Conservation (phyloP, 768 basidiomycete genomes). For the Mycena vitilis region DNA sequence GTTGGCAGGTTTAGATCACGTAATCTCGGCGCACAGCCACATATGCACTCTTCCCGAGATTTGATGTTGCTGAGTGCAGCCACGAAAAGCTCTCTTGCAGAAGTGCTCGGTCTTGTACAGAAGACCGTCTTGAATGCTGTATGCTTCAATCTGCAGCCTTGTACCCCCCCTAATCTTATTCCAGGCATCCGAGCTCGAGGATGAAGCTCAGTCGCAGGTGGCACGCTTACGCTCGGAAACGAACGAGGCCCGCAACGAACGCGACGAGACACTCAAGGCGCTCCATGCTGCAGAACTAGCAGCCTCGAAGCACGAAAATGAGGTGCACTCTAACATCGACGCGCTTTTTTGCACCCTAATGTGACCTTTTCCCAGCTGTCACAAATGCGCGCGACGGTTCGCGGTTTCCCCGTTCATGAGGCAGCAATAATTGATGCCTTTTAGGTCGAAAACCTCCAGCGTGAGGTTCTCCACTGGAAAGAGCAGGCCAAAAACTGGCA, state of each 20-base stretch:
- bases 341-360: conserved; percentile 3
- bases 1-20: too few species aligned
- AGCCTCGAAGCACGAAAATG: conserved; percentile 58
- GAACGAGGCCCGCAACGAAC: conserved; percentile 61
- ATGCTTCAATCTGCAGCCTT: background rate
- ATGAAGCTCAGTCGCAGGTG: conserved; percentile 65
- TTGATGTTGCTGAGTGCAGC: conserved; percentile 25
- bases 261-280: conserved; percentile 60
- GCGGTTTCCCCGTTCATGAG: background rate
- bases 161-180: conserved; percentile 9
- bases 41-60: too few species aligned
- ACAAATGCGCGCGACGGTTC: conserved; percentile 44
- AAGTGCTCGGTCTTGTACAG: conserved; percentile 32
- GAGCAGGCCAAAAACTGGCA: conserved; percentile 84
- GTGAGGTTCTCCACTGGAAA: conserved; percentile 79
- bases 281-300: conserved; percentile 59
- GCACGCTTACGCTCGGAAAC: conserved; percentile 59
- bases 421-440: conserved; percentile 50
- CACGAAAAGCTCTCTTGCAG: conserved; percentile 27
- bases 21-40: too few species aligned
- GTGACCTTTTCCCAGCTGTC: conserved; percentile 53
- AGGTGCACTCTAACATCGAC: conserved; percentile 18
- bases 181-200: conserved; percentile 68
- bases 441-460: conserved; percentile 71
- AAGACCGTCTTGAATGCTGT: conserved; percentile 34